phyloP scores from a whole-genome alignment of 805 yeast genomes.

The Candida boidinii region DNA sequence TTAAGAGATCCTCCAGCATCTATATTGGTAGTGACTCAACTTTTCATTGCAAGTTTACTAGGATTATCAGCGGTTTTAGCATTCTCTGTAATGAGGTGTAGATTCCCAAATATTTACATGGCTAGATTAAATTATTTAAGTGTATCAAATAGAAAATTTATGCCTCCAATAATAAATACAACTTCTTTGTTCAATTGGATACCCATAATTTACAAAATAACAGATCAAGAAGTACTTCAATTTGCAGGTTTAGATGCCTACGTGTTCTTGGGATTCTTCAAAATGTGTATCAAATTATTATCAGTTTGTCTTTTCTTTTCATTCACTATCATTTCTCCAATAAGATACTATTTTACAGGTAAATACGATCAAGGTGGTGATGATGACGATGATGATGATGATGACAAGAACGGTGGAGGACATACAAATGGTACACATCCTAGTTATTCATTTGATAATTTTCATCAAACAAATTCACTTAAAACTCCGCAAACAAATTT shows the following conservation, averaged over 20 bases:
- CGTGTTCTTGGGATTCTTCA: conserved; percentile 85
- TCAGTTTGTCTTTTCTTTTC: conserved; percentile 62
- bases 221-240: conserved; percentile 72
- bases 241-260: conserved; percentile 93
- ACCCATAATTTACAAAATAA: conserved; percentile 49
- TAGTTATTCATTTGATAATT: conserved; percentile 1
- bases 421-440: neutral
- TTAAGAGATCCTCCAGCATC: conserved; percentile 23
- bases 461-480: neutral
- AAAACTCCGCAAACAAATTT: neutral
- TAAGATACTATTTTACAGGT: conserved; percentile 79
- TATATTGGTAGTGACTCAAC: conserved; percentile 72
- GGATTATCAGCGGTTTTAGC: conserved; percentile 62
- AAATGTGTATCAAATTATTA: conserved; percentile 71
- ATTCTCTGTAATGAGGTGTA: conserved; percentile 63
- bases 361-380: conserved; percentile 55
- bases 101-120: conserved; percentile 77
- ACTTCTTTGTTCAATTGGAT: conserved; percentile 76
- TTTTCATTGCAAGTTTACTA: conserved; percentile 55
- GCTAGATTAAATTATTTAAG: conserved; percentile 56
- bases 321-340: conserved; percentile 69
- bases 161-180: conserved; percentile 50
- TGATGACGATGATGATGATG: conserved; percentile 17
- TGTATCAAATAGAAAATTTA: conserved; percentile 31
- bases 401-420: conserved; percentile 15